Evolutionary conservation across 352 stramenopile species (phyloP).

Genomic region (Globisporangium nunn): DNA sequence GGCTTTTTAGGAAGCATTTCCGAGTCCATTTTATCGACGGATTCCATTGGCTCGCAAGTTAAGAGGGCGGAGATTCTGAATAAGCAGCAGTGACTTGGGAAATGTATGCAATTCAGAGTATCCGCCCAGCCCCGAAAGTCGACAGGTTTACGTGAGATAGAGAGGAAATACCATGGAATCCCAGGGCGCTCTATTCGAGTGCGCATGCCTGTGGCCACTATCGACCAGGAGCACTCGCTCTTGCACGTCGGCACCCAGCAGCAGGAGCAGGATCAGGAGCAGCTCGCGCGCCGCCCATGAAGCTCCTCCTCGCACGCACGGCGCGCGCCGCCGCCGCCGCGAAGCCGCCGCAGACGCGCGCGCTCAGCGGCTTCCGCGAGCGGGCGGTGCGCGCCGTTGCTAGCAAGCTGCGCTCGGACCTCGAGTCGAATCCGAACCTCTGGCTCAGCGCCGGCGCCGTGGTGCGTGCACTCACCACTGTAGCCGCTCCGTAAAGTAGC

Average conservation of each 20-base stretch:
- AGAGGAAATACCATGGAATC: no score
- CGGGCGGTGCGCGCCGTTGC: constrained; percentile 52
- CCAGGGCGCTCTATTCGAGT: no score
- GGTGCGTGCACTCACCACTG: constrained; percentile 26
- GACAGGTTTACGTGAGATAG: no score
- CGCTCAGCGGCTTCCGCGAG: constrained; percentile 54
- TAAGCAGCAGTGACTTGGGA: no score
- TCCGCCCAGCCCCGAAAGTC: no score
- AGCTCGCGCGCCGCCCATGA: not conserved
- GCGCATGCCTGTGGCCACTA: not conserved
- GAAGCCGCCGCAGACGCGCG: constrained; percentile 8
- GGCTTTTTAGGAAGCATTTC: no score
- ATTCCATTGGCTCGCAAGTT: no score
- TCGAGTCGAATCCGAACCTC: constrained; percentile 78
- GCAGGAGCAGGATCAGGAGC: not conserved
- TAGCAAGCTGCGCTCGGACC: constrained; percentile 47
- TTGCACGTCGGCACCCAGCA: not conserved
- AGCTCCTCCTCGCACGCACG: constrained; percentile 5
- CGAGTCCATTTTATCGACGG: no score
- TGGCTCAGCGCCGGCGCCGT: constrained; percentile 75
- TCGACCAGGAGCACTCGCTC: not conserved
- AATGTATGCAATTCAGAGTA: no score
- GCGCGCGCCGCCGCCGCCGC: constrained; percentile 1
- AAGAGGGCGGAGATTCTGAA: no score
- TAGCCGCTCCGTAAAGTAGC: not conserved